Conservation (phyloP, 129 eudicot genomes). For the Lactuca sativa region DNA sequence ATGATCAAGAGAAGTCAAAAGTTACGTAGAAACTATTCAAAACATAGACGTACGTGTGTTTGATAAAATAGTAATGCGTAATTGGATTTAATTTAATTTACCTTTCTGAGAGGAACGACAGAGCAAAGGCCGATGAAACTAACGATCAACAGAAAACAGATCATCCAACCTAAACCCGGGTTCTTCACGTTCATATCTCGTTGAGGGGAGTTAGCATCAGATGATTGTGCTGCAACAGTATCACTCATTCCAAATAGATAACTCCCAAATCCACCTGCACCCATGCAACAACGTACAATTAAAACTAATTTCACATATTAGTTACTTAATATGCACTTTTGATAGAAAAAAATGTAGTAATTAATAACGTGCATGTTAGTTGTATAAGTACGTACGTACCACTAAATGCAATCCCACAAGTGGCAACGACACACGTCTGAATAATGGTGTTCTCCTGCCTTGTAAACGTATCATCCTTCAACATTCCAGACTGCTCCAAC, state of each 20-base stretch:
- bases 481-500: conserved; percentile 33
- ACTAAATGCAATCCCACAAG: conserved; percentile 46
- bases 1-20: not conserved
- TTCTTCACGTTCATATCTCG: conserved; percentile 48
- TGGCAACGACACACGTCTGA: conserved; percentile 51
- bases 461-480: conserved; percentile 44
- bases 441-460: conserved; percentile 50
- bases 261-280: conserved; percentile 45
- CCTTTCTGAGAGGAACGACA: conserved; percentile 71
- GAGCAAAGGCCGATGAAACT: conserved; percentile 75
- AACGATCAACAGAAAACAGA: conserved; percentile 55
- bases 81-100: not conserved
- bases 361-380: not conserved
- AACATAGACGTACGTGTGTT: too few relatives aligned
- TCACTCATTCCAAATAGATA: conserved; percentile 49
- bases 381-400: conserved; percentile 16
- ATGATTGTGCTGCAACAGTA: conserved; percentile 21
- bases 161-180: conserved; percentile 69
- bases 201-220: conserved; percentile 21
- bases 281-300: not conserved
- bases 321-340: too few relatives aligned
- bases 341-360: too few relatives aligned
- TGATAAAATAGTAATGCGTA: not conserved
- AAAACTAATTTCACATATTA: not conserved
- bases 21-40: too few relatives aligned